Evolutionary conservation across 2,329 filamentous ascomycete genomes (phyloP).

Genomic region (Elsinoe necatrix): DNA sequence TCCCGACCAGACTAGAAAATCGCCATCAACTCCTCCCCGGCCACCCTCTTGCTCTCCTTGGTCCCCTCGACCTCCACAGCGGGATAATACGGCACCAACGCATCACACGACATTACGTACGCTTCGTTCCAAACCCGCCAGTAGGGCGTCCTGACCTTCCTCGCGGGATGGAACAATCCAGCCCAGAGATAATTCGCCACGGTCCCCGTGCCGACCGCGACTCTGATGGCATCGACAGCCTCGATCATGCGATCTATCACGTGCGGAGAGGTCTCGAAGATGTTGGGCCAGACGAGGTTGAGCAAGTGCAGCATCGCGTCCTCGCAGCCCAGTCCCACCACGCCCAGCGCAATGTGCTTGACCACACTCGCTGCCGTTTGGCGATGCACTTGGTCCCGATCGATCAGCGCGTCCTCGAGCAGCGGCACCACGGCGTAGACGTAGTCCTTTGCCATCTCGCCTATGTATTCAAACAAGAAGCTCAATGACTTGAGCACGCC

Average conservation of each 20-base stretch:
- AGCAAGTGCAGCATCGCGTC: slow-evolving; percentile 97
- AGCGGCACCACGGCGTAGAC: slow-evolving; percentile 96
- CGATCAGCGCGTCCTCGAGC: slow-evolving; percentile 92
- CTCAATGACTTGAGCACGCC: slow-evolving; percentile 94
- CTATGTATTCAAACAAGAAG: slow-evolving; percentile 98
- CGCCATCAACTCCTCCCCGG: slow-evolving; percentile 52
- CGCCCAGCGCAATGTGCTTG: slow-evolving; percentile 93
- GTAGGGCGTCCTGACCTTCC: slow-evolving; percentile 90
- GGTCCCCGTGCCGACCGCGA: slow-evolving; percentile 83
- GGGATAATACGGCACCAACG: slow-evolving; percentile 95
- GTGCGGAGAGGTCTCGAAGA: slow-evolving; percentile 96
- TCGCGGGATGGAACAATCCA: slow-evolving; percentile 89
- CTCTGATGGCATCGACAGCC: slow-evolving; percentile 89
- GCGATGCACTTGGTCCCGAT: slow-evolving; percentile 93
- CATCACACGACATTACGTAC: slow-evolving; percentile 86
- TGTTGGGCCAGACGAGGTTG: slow-evolving; percentile 90
- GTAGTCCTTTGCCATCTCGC: slow-evolving; percentile 98
- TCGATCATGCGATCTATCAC: slow-evolving; percentile 98
- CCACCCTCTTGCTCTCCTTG: slow-evolving; percentile 43
- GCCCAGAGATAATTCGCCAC: slow-evolving; percentile 99
- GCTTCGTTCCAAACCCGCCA: slow-evolving; percentile 97
- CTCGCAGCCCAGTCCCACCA: slow-evolving; percentile 95
- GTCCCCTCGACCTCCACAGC: slow-evolving; percentile 72
- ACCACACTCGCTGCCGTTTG: slow-evolving; percentile 95
- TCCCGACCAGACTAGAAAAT: slow-evolving; percentile 14